A percentile compares a stretch with the other conserved stretches of the same genome.
Conservation (phyloP, 2,329 filamentous ascomycete species). For the Pezicula carpinea region DNA sequence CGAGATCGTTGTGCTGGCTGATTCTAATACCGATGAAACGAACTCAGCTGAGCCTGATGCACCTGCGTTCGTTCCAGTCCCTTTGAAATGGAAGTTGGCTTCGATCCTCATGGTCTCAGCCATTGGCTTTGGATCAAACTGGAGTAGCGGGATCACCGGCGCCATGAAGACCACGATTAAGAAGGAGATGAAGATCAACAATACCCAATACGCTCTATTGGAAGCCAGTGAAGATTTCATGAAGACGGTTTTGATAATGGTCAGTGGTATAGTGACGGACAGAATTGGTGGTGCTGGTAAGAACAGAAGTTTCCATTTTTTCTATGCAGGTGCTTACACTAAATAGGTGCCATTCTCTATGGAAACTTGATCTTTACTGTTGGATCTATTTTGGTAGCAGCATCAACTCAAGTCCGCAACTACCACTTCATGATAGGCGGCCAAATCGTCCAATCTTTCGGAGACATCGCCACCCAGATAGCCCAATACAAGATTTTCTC, state of each 20-base stretch:
- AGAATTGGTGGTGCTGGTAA: conserved; percentile 51
- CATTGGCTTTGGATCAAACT: conserved; percentile 56
- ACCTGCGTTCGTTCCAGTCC: conserved; percentile 7
- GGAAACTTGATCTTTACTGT: conserved; percentile 56
- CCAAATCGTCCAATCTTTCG: conserved; percentile 48
- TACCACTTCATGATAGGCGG: conserved; percentile 59
- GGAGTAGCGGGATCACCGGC: conserved; percentile 55
- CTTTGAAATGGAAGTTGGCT: conserved; percentile 29
- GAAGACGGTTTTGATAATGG: conserved; percentile 49
- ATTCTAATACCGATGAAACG: conserved; percentile 1
- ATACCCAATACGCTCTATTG: conserved; percentile 53
- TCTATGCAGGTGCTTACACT: neutral
- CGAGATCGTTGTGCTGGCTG: neutral
- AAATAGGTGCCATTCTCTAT: conserved; percentile 47
- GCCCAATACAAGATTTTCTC: conserved; percentile 63
- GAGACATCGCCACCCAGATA: conserved; percentile 60
- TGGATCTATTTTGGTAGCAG: conserved; percentile 55
- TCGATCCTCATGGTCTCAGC: conserved; percentile 46
- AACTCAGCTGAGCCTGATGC: neutral
- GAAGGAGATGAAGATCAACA: conserved; percentile 55
- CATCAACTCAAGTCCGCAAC: conserved; percentile 48
- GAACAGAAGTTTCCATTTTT: conserved; percentile 11
- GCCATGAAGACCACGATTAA: conserved; percentile 59
- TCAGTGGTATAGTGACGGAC: conserved; percentile 52
- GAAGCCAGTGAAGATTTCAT: conserved; percentile 60